Evolutionary conservation across 2,329 filamentous ascomycete genomes (phyloP).

Genomic region (Pestalotiopsis sp.): DNA sequence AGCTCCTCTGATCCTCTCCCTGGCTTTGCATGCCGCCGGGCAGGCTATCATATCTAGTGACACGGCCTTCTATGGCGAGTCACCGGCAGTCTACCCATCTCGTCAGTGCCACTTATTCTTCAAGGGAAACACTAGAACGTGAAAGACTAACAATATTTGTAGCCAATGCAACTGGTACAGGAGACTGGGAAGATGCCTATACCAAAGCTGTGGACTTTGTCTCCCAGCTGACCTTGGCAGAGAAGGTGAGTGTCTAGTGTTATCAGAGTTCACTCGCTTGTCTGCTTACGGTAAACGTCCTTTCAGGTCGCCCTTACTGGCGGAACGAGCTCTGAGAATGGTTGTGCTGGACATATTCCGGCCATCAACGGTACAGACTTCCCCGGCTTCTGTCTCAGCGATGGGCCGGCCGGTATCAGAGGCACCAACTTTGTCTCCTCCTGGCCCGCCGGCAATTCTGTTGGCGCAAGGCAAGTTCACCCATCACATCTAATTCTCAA

Average conservation of each 20-base stretch:
- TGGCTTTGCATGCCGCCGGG: neutral
- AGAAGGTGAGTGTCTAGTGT: neutral
- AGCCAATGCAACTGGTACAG: slow-evolving; percentile 1
- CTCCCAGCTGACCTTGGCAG: slow-evolving; percentile 9
- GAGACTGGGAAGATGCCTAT: slow-evolving; percentile 9
- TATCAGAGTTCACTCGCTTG: neutral
- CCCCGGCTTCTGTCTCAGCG: slow-evolving; percentile 42
- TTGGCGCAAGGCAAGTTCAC: slow-evolving; percentile 41
- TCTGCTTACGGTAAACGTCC: neutral
- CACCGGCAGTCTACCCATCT: neutral
- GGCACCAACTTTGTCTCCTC: slow-evolving; percentile 42
- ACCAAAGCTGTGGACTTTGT: slow-evolving; percentile 8
- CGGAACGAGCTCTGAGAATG: slow-evolving; percentile 15
- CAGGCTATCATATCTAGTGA: neutral
- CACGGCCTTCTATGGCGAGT: neutral
- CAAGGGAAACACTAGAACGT: neutral
- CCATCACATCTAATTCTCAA: neutral
- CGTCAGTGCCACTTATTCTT: neutral
- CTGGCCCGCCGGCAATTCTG: slow-evolving; percentile 61
- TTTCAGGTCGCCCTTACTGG: slow-evolving; percentile 4
- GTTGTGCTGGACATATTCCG: slow-evolving; percentile 45
- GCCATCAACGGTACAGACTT: slow-evolving; percentile 41
- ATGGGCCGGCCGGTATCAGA: slow-evolving; percentile 31
- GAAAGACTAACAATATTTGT: neutral
- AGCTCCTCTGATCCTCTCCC: neutral